These are phyloP conservation scores for Blastobotrys peoriensis DNA, from an alignment of 805 yeast genomes.

Conservation along the genomic window DNA sequence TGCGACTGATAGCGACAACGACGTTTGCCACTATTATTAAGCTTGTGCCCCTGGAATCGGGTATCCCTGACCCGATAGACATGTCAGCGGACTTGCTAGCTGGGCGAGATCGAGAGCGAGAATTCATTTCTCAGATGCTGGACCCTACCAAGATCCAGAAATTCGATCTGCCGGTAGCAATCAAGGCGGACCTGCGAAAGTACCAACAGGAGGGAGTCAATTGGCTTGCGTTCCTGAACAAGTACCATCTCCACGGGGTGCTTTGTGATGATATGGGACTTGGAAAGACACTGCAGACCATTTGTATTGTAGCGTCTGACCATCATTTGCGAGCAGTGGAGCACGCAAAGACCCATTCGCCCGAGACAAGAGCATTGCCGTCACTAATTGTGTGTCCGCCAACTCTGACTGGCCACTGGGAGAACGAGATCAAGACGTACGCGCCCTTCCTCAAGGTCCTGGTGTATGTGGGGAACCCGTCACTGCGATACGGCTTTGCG, in stretches of 20 bases:
- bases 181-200: slow-evolving; percentile 85
- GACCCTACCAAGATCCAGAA: slow-evolving; percentile 87
- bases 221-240: slow-evolving; percentile 93
- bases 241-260: slow-evolving; percentile 93
- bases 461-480: slow-evolving; percentile 93
- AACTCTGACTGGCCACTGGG: slow-evolving; percentile 98
- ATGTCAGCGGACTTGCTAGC: slow-evolving; percentile 76
- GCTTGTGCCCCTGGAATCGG: slow-evolving; percentile 93
- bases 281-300: slow-evolving; percentile 95
- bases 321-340: slow-evolving; percentile 79
- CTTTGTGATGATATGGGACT: slow-evolving; percentile 99
- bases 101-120: slow-evolving; percentile 91
- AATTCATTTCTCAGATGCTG: slow-evolving; percentile 95
- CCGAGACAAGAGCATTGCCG: slow-evolving; percentile 70
- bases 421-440: slow-evolving; percentile 83
- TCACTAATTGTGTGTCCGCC: slow-evolving; percentile 93
- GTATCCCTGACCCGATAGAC: slow-evolving; percentile 91
- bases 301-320: slow-evolving; percentile 94
- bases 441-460: slow-evolving; percentile 79
- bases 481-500: slow-evolving; percentile 54
- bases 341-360: slow-evolving; percentile 50
- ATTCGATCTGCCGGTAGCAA: slow-evolving; percentile 82
- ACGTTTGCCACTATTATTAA: slow-evolving; percentile 95
- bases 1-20: slow-evolving; percentile 87
- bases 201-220: slow-evolving; percentile 98